Base-by-base conservation (phyloP, 2,329 filamentous ascomycete genomes). In the Paecilomyces fulvus region DNA sequence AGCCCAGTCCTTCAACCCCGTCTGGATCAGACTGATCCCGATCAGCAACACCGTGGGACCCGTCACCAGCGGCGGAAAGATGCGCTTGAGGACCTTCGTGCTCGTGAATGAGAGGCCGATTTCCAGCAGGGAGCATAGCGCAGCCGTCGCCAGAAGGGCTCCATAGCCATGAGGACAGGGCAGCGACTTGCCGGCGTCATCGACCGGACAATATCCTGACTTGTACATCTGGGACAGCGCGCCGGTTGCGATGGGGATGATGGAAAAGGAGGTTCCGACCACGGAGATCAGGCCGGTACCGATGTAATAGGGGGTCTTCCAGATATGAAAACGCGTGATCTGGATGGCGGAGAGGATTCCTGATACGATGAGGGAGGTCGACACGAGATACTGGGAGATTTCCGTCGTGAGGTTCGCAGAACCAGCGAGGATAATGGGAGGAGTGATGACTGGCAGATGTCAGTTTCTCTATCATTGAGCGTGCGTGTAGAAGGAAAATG, bases 61-160 rank as follows among this genome's bases (percentile, higher is more conserved):
- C 0, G 86, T 88, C 49, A 88, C 84, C 9, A 88, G 74, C 3
- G 85, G 85, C 2, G 85, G 85, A 67, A 88, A 88, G 59, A 88
- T 76, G 59, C 77, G 80, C 63, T 84, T 82, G 30, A 87, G 73
- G 9, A 80, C 70, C 52, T 76, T 77, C 0, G 83, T 81, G 23
- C 83, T 82, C 54, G 83, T 81, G 72, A 88, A 88, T 4, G 82
- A 83, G 68, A 88, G 80, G 2, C 75, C 70, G 43, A 89, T 80
- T 77, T 88, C 84, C 30, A 88, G 76, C 54, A 77, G 61, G 0
- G 74, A 64, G 59, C 76, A 78, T n/a, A 77, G 62, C 58, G 66
- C 72, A 12, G 75, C 73, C 0, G 83, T 87, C 2, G 82, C 83
- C 3, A 87, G 71, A 28, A 87, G 75, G 0, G 84, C 83, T 11